These are phyloP conservation scores for Camelina sativa DNA, from an alignment of 345 rosid genomes.

Conservation along the genomic window DNA sequence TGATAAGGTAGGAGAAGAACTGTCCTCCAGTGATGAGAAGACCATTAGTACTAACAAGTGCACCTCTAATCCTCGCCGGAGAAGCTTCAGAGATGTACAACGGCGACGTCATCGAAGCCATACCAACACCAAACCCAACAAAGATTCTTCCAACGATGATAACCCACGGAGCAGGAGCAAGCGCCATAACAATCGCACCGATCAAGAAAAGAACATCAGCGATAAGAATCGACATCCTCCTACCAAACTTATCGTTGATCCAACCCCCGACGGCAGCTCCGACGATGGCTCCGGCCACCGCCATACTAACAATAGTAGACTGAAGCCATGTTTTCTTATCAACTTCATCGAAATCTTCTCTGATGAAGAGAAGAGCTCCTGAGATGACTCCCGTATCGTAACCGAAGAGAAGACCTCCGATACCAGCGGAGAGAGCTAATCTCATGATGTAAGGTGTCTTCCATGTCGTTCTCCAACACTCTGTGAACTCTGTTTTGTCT, in stretches of 20 bases:
- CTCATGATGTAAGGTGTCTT: conserved; percentile 79
- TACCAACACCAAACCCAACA: conserved; percentile 91
- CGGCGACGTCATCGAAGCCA: conserved; percentile 97
- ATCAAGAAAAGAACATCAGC: conserved; percentile 71
- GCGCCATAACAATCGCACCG: conserved; percentile 76
- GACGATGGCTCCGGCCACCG: conserved; percentile 84
- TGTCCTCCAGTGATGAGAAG: conserved; percentile 86
- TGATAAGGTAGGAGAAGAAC: conserved; percentile 79
- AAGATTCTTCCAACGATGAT: conserved; percentile 73
- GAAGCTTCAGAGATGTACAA: conserved; percentile 93
- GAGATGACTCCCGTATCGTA: conserved; percentile 99
- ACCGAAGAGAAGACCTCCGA: conserved; percentile 94
- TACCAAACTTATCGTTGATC: conserved; percentile 72
- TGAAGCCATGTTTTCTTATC: conserved; percentile 73
- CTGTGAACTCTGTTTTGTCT: conserved; percentile 71
- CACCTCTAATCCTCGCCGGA: conserved; percentile 88
- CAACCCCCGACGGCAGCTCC: conserved; percentile 90
- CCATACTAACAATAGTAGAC: conserved; percentile 86
- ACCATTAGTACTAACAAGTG: conserved; percentile 85
- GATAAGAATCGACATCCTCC: conserved; percentile 61
- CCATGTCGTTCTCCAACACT: conserved; percentile 77
- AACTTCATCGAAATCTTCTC: conserved; percentile 70
- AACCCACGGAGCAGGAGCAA: conserved; percentile 74
- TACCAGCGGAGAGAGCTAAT: conserved; percentile 87
- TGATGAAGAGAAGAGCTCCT: conserved; percentile 82